phyloP scores from a whole-genome alignment of 345 rosid species.

The rapeseed (Brassica napus) region DNA sequence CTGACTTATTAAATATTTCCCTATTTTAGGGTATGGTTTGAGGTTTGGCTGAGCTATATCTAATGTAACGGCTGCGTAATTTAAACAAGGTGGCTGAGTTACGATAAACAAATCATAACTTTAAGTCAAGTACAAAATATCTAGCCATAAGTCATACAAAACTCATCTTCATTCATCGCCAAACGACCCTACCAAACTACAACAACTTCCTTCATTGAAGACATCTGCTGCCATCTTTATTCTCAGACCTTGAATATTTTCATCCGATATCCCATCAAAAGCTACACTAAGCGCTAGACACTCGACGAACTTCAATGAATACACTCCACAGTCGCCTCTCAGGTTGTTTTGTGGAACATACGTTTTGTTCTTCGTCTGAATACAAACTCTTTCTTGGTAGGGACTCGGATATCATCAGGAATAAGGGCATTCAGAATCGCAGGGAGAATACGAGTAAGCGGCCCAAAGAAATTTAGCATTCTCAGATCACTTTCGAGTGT shows the following conservation, averaged over 20 bases:
- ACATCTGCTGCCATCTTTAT: neutral
- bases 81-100: neutral
- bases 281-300: neutral
- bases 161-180: neutral
- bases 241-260: neutral
- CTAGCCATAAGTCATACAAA: no score
- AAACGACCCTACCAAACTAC: neutral
- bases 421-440: neutral
- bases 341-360: neutral
- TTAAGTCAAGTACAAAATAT: no score
- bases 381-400: neutral
- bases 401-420: neutral
- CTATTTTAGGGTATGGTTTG: neutral
- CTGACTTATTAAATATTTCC: no score
- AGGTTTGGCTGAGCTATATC: neutral
- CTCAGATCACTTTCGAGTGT: neutral
- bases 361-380: neutral
- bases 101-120: neutral
- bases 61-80: neutral
- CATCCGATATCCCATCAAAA: neutral
- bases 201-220: neutral
- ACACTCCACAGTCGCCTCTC: neutral
- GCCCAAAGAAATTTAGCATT: neutral
- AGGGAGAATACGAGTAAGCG: neutral
- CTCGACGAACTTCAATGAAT: neutral